phyloP scores from a whole-genome alignment of 2,329 filamentous ascomycete genomes.

The Aureobasidium sp. region DNA sequence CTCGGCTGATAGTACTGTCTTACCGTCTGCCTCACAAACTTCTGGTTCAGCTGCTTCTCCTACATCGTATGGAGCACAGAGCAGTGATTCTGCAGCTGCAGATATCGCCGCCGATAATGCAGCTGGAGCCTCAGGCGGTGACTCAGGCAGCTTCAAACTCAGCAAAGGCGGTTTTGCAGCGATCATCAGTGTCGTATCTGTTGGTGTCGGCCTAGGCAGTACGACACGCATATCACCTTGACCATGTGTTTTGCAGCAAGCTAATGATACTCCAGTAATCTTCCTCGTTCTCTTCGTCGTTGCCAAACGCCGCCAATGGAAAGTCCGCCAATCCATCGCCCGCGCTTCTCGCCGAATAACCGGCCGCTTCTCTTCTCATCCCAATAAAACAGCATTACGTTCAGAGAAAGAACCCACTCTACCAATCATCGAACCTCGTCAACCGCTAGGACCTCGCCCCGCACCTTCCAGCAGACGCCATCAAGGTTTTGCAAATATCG shows the following conservation, averaged over 20 bases:
- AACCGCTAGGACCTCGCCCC: not conserved
- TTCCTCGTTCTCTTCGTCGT: conserved; percentile 57
- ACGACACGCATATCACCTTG: conserved; percentile 38
- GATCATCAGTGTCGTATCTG: conserved; percentile 63
- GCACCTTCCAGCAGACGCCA: not conserved
- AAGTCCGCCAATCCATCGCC: conserved; percentile 61
- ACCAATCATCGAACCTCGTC: not conserved
- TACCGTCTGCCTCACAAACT: not conserved
- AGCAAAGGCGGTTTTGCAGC: conserved; percentile 63
- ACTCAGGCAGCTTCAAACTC: conserved; percentile 51
- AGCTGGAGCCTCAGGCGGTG: conserved; percentile 59
- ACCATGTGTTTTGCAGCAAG: too few species aligned
- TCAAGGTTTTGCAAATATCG: not conserved
- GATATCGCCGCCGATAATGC: conserved; percentile 19
- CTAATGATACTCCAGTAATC: conserved; percentile 6
- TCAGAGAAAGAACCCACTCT: not conserved
- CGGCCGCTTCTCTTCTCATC: conserved; percentile 24
- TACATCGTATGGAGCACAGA: not conserved
- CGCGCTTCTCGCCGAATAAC: conserved; percentile 48
- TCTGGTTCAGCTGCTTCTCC: not conserved
- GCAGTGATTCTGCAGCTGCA: not conserved
- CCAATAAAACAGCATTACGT: conserved; percentile 9
- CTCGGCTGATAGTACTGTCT: not conserved
- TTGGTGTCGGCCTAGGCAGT: conserved; percentile 57
- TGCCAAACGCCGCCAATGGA: conserved; percentile 81